Base-by-base conservation (phyloP, 2,329 filamentous ascomycete species). In the Colletotrichum simmondsii region DNA sequence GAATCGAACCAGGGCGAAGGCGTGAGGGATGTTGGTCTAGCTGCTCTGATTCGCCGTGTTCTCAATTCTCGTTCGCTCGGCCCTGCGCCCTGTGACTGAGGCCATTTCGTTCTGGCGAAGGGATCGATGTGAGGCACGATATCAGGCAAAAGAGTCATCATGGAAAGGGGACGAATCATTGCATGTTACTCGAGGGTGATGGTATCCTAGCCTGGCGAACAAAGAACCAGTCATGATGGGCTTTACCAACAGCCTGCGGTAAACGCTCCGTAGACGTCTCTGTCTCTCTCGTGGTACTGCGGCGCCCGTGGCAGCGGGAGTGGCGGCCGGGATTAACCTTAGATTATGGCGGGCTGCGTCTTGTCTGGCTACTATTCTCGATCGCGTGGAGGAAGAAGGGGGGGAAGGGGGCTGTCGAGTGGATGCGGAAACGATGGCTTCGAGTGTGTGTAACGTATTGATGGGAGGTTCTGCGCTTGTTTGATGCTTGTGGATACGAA, bases 311-410 rank as follows among this genome's bases (percentile, higher is more conserved):
- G 26, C n/a, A 58, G 26, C 71, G 66, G 71, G 35, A 71, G 71
- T 73, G 71, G 66, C 61, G 61, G 60, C 37, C 61, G 67, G 71
- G 46, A 71, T 56, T 49, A 73, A 61, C 46, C 66, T 71, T 71
- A 53, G 56, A 65, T 52, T 58, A 26, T 57, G 66, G 37, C 59
- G 11, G 32, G n/a, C 28, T 42, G n/a, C 26, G 37, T 66, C 24
- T 26, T 56, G 52, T 66, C 24, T 46, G 42, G 42, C 28, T 28
- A 59, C 60, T 65, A 52, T 71, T 65, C 66, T 65, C 14, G 56
- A 65, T 61, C 61, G 54, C 11, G 24, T 56, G 30, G 58, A 58
- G 28, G 35, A 37, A 10, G 16, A 42, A 42, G 37, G 6, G 3
- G 32, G 6, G 37, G 37, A 19, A 42, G 37, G 30, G n/a, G 58